Base-by-base conservation (phyloP, 2,329 filamentous ascomycete species). In the Penicillium sp. region DNA sequence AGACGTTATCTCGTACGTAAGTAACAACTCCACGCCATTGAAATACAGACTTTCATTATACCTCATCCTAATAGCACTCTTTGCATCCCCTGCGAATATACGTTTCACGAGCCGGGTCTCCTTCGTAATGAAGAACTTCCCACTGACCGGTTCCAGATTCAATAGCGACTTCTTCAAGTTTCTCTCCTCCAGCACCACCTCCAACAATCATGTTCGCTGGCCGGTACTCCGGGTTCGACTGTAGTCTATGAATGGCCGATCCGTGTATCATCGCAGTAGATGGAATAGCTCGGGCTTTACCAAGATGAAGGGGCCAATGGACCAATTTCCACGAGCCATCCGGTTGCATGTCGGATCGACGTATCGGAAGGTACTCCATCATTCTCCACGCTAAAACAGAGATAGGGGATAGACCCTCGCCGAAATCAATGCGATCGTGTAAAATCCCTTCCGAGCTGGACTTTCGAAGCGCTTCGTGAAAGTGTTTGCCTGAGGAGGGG, bases 311-410 rank as follows among this genome's bases (percentile, higher is more conserved):
- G 0, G 89, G 89, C 87, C 88, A 91, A 5, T 83, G 78, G 59
- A 91, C 91, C 0, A 87, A 84, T 70, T 83, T 85, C 89, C 89
- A 92, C 5, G 52, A 52, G 36, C 62, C 63, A 47, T 67, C 59
- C 0, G 76, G 52, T 55, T 84, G 83, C 3, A 91, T 75, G 59
- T 91, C 88, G 86, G 92, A 90, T 28, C 89, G 78, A 1, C 87
- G 81, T 71, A 92, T 90, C 0, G 89, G 89, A 16, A 91, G 75
- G 64, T 87, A 90, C 65, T 92, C 89, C 87, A 91, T 88, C 14
- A 89, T 65, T 43, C 84, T 87, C 88, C 89, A 91, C 1, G 79
- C 80, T 0, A 86, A 60, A 1, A 89, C 86, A 0, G 83, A 79
- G 3, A 74, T 52, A 28, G 59, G 63, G 0, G 76, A 67, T 1